Evolutionary conservation across 768 basidiomycete species (phyloP), one percentile per base, ranked within the genome.

Genomic region (Tulasnella sp.): DNA sequence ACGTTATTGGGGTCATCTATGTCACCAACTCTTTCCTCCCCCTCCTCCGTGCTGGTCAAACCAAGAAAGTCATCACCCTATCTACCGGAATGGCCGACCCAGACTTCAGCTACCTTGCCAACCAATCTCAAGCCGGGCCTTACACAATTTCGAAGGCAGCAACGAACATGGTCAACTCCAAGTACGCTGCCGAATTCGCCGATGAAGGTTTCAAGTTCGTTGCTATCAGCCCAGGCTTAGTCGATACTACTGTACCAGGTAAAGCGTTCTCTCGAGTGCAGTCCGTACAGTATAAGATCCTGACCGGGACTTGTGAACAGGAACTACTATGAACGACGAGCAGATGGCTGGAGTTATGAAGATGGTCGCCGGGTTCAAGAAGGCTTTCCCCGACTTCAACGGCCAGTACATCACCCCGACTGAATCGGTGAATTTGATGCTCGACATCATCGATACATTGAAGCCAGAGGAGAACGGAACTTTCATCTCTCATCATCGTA

Each of bases 401-500:
- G 84, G 84, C 9, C 42, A 75, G 48, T 80, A 84, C 12, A 80
- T 84, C n/a, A 76, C 81, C n/a, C 82, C 82, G 14, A 76, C 80
- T 34, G 58, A 75, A 37, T 82, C 82, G 24, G 83, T 84, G 48
- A 78, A 69, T 28, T 79, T 78, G 80, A 80, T 83, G 69, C 80
- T 84, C 1, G 73, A 79, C 16, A 81, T 84, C 58, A 79, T 84
- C 48, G 76, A 81, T 28, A 44, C 74, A 37, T n/a, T 60, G 42
- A 84, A 82, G 16, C 22, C 74, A 28, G 82, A 81, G 44, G 74
- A 83, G n/a, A 82, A 82, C 18, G 84, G 84, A 8, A 76, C 79
- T 9, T 84, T 84, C 77, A 44, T 84, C 22, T 84, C 84, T 20
- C 84, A 84, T 54, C 72, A 81, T 31, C 83, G 83, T n/a, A 83